Conservation (phyloP, 352 stramenopile genomes). For the Phytophthora ramorum region DNA sequence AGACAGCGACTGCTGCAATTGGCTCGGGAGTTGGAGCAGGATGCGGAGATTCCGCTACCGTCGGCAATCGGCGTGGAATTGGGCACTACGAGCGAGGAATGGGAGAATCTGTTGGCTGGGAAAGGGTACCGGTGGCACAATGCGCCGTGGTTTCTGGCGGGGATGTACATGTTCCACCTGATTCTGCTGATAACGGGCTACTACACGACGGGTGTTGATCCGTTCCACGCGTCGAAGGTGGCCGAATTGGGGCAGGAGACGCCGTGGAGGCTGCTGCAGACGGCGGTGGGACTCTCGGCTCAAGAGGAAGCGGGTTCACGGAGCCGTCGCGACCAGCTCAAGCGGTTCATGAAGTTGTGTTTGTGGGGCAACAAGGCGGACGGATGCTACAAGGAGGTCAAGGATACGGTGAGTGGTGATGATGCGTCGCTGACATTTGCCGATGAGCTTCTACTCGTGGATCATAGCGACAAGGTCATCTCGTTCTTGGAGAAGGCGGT, state of each 20-base stretch:
- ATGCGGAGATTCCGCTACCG: conserved; percentile 47
- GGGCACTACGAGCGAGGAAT: conserved; percentile 40
- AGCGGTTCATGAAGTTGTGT: conserved; percentile 59
- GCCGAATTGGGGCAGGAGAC: conserved; percentile 46
- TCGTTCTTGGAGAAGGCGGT: conserved; percentile 32
- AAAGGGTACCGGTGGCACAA: conserved; percentile 59
- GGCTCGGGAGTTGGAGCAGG: conserved; percentile 37
- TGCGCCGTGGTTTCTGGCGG: conserved; percentile 61
- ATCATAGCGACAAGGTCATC: conserved; percentile 52
- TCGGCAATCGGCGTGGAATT: conserved; percentile 29
- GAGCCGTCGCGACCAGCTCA: conserved; percentile 37
- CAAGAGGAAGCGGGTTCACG: neutral
- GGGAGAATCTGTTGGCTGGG: conserved; percentile 38
- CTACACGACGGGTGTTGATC: conserved; percentile 55
- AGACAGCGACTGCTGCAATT: conserved; percentile 35
- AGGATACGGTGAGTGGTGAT: conserved; percentile 60
- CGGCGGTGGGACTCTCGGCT: conserved; percentile 33
- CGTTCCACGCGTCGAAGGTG: conserved; percentile 58
- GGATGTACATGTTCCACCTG: conserved; percentile 72
- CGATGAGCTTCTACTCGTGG: conserved; percentile 57
- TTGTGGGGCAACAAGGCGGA: conserved; percentile 79
- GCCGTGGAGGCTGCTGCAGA: conserved; percentile 60
- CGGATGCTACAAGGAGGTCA: conserved; percentile 69
- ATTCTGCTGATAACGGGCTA: conserved; percentile 57
- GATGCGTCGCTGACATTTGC: conserved; percentile 48